phyloP scores from a whole-genome alignment of 768 basidiomycete species.

The Suillus americanus region DNA sequence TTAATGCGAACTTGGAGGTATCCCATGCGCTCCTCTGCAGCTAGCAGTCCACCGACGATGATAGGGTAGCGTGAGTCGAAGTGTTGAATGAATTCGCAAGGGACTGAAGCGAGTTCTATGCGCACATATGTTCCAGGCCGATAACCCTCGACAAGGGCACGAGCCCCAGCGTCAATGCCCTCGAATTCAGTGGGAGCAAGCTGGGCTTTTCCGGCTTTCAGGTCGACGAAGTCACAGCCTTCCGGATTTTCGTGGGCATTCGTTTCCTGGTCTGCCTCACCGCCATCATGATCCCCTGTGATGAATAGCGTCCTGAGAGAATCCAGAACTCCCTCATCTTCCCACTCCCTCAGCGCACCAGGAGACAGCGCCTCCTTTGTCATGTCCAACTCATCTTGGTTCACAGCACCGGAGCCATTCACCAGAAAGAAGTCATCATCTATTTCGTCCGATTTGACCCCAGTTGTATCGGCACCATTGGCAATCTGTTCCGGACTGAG shows the following conservation, averaged over 20 bases:
- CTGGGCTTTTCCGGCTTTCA: slow-evolving; percentile 29
- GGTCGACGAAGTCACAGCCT: slow-evolving; percentile 43
- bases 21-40: slow-evolving; percentile 89
- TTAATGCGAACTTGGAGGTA: slow-evolving; percentile 96
- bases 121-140: slow-evolving; percentile 91
- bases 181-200: slow-evolving; percentile 65
- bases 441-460: slow-evolving; percentile 28
- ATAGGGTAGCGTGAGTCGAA: slow-evolving; percentile 93
- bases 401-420: slow-evolving; percentile 34
- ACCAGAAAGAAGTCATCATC: slow-evolving; percentile 79
- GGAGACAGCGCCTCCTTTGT: slow-evolving; percentile 58
- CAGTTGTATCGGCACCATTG: slow-evolving; percentile 31
- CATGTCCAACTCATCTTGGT: slow-evolving; percentile 63
- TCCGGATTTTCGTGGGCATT: slow-evolving; percentile 40
- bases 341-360: slow-evolving; percentile 71
- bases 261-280: slow-evolving; percentile 37
- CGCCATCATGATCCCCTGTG: slow-evolving; percentile 55
- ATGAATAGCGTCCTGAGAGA: slow-evolving; percentile 89
- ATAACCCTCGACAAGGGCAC: slow-evolving; percentile 86
- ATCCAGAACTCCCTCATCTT: slow-evolving; percentile 81
- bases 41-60: slow-evolving; percentile 86
- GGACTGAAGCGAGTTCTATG: slow-evolving; percentile 80
- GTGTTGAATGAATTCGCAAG: slow-evolving; percentile 89
- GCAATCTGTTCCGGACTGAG: slow-evolving; percentile 72
- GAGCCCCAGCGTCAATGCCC: slow-evolving; percentile 70